Evolutionary conservation across 345 rosid species (phyloP), one percentile per base, ranked within the genome.

Genomic region (Lepidium didymum): DNA sequence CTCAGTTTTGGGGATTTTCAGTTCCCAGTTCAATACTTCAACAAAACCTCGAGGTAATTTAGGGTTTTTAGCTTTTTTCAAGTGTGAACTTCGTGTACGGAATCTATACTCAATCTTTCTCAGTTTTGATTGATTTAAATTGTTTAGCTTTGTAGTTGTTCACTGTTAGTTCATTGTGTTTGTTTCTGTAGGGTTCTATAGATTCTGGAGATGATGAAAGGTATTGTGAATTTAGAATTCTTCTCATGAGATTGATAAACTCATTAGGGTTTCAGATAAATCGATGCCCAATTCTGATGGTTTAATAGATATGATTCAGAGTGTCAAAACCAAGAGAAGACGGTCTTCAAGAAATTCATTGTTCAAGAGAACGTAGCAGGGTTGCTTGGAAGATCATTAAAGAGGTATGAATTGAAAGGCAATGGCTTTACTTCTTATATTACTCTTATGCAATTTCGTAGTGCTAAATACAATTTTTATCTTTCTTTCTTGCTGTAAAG

Each of bases 281-380:
- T 5, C 46, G 13, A 36, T 15, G 16, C 15, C 43, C 31, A 45
- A 7, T 12, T 62, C 67, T 45, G 40, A 62, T 62, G 29, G 11
- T 62, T 33, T 16, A 4, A 62, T 62, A 62, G 54, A 44, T 43
- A 43, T 58, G n/a, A 38, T 58, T 12, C 35, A 58, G 63, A 5
- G 47, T 4, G 0, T 56, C 33, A 1, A 64, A n/a, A 18, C 45
- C 29, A 1, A n/a, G 8, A 29, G 40, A 38, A 44, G 45, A 57
- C 7, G 0, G 12, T 75, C 43, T 56, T 29, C 81, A 64, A 72
- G 84, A 78, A 70, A 64, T 84, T 40, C 89, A 86, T 72, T 88
- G 95, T 75, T 88, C 89, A 7, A 80, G 91, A 74, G 89, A 86
- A 73, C 78, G 91, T 55, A 86, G 91, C 62, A 83, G 85, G 69